Evolutionary conservation across 2,329 filamentous ascomycete genomes (phyloP).

Genomic region (Bipolaris victoriae): DNA sequence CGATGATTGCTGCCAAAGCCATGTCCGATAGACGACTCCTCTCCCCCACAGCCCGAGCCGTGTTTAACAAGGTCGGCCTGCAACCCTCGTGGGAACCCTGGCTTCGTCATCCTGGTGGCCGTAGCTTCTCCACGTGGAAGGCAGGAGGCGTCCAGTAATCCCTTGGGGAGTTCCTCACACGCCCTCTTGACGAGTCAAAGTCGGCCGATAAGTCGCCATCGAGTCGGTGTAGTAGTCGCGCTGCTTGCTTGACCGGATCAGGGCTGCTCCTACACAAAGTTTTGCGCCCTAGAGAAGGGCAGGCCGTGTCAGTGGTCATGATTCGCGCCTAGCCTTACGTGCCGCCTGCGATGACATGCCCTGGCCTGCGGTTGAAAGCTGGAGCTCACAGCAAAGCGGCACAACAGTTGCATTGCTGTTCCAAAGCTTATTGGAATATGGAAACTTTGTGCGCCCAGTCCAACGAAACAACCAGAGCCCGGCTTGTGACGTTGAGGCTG

Average conservation of each 20-base stretch:
- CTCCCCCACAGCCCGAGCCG: constrained; percentile 23
- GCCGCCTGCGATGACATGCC: constrained; percentile 3
- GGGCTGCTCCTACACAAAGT: constrained; percentile 2
- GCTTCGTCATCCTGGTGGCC: constrained; percentile 10
- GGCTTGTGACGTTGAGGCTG: constrained; percentile 8
- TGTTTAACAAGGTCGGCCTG: constrained; percentile 10
- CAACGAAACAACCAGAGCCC: neutral
- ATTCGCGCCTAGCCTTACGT: constrained; percentile 3
- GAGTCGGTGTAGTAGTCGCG: constrained; percentile 30
- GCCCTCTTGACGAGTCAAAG: constrained; percentile 18
- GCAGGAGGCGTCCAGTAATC: constrained; percentile 19
- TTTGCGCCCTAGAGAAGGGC: constrained; percentile 4
- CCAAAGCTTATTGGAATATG: constrained; percentile 4
- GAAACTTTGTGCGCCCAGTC: constrained; percentile 3
- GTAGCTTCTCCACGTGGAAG: constrained; percentile 26
- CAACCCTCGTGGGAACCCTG: constrained; percentile 20
- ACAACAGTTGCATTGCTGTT: constrained; percentile 5
- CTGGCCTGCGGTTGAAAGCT: neutral
- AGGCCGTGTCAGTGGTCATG: neutral
- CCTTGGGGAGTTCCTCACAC: constrained; percentile 5
- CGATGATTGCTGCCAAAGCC: constrained; percentile 7
- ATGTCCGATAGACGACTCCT: constrained; percentile 21
- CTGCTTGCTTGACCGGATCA: constrained; percentile 18
- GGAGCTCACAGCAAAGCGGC: constrained; percentile 6
- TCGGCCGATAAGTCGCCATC: constrained; percentile 18